A percentile compares a stretch with the other conserved stretches of the same genome.
Conservation (phyloP, 768 basidiomycete genomes). For the Lentinula detonsa region DNA sequence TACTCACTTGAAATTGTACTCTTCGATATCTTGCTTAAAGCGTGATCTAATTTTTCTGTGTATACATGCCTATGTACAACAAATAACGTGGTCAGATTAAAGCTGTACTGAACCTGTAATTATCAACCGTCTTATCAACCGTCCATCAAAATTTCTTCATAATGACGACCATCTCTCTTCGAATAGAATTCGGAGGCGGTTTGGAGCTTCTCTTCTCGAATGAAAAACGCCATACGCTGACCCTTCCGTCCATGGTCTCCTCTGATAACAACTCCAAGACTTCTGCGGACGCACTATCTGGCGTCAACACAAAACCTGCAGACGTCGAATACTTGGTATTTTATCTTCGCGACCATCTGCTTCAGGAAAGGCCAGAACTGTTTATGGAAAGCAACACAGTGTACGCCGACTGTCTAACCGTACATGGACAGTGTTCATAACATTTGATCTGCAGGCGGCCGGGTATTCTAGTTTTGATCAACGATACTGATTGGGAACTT, state of each 20-base stretch:
- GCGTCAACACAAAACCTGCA: constrained; percentile 31
- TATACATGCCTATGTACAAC: no score
- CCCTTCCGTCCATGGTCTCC: constrained; percentile 44
- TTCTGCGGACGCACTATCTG: constrained; percentile 5
- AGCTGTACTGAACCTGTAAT: no score
- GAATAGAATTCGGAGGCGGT: constrained; percentile 78
- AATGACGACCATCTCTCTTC: constrained; percentile 34
- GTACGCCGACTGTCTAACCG: constrained; percentile 45
- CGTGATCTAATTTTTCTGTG: background rate
- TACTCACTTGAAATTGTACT: background rate
- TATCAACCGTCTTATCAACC: constrained; percentile 11
- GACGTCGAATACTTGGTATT: constrained; percentile 76
- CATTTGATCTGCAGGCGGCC: constrained; percentile 59
- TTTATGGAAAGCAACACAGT: constrained; percentile 86
- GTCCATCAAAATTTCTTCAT: constrained; percentile 15
- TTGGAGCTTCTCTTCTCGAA: constrained; percentile 82
- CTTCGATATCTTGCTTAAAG: background rate
- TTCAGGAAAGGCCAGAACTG: constrained; percentile 82
- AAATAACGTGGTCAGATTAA: no score
- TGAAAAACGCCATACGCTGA: constrained; percentile 49
- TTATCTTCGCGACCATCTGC: constrained; percentile 68
- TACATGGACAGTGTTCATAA: constrained; percentile 23
- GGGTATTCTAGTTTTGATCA: constrained; percentile 94
- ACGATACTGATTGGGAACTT: constrained; percentile 96
- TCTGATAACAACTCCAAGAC: constrained; percentile 24